phyloP scores from a whole-genome alignment of 768 basidiomycete species.

The Roridomyces roridus region DNA sequence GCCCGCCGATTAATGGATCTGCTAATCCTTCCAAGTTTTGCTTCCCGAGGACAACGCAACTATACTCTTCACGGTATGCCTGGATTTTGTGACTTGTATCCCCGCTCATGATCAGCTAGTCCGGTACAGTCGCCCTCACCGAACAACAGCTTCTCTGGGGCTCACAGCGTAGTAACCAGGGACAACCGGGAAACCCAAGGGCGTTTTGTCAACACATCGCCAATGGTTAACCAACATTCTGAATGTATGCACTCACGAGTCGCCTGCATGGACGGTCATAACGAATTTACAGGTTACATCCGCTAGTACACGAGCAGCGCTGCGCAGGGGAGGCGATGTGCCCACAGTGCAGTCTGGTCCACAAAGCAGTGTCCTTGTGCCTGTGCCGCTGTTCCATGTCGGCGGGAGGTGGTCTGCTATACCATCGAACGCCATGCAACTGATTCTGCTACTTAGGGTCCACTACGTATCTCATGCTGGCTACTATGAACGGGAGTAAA shows the following conservation, averaged over 20 bases:
- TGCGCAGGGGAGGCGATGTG: slow-evolving; percentile 51
- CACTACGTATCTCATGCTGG: slow-evolving; percentile 60
- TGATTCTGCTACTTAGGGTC: too few species aligned
- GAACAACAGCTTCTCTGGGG: neutral
- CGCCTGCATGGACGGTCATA: too few species aligned
- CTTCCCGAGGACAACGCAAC: slow-evolving; percentile 46
- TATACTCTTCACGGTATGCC: slow-evolving; percentile 51
- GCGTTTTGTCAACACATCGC: slow-evolving; percentile 59
- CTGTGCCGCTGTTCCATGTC: slow-evolving; percentile 17
- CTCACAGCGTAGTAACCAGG: slow-evolving; percentile 10
- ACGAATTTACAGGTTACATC: slow-evolving; percentile 43
- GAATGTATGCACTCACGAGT: slow-evolving; percentile 45
- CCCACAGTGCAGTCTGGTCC: slow-evolving; percentile 39
- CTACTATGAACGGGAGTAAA: slow-evolving; percentile 62
- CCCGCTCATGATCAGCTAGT: slow-evolving; percentile 18
- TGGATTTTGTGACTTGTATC: too few species aligned
- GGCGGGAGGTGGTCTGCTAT: too few species aligned
- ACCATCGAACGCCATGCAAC: too few species aligned
- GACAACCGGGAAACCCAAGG: slow-evolving; percentile 42
- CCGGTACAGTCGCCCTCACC: slow-evolving; percentile 43
- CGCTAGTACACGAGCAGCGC: slow-evolving; percentile 48
- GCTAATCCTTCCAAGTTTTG: neutral
- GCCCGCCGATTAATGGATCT: too few species aligned
- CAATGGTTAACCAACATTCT: slow-evolving; percentile 52
- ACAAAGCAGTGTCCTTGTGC: slow-evolving; percentile 52